Base-by-base conservation (phyloP, 2,329 filamentous ascomycete genomes). In the Beauveria medogensis region DNA sequence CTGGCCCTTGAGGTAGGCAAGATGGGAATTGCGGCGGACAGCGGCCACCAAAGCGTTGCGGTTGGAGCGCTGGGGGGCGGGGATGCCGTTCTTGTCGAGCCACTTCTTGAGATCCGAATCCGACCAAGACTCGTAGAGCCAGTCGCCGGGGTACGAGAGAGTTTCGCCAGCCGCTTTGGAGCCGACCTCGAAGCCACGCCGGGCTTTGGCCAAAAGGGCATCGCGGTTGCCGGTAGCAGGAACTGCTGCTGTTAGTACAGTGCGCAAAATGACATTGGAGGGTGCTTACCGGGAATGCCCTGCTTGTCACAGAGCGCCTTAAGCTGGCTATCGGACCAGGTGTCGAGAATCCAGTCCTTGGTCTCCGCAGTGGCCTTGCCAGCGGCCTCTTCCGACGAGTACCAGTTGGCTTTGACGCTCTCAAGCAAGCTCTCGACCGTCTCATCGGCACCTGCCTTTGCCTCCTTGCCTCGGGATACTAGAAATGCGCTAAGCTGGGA, bases 281-380 rank as follows among this genome's bases (percentile, higher is more conserved):
- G 54, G 57, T 57, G 47, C 74, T 47, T 74, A 83, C 81, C 80
- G 62, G 92, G 90, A 68, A 99, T 91, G 65, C 83, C 83, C 74
- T 97, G 84, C 73, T 88, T 89, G 74, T 97, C 93, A 65, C 92
- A 88, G 76, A 97, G 97, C 2, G 90, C 78, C 81, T 97, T 97
- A 67, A 99, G 82, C 73, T 95, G 88, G 66, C 92, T 97, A 62
- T 97, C 93, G 66, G 89, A 87, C 91, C 92, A 97, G 63, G 90
- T 94, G 72, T 97, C 91, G 70, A 97, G 88, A 67, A 97, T 89
- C 94, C 94, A 97, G 68, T 93, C 88, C 74, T 89, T 91, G 53
- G 91, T 84, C 67, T 79, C 88, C 55, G 77, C 72, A 76, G 90
- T 92, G 26, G 89, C 86, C 51, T 88, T 80, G 63, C 89, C 84